Conservation (phyloP, 768 basidiomycete species). For the Podaxis mareebaensis region DNA sequence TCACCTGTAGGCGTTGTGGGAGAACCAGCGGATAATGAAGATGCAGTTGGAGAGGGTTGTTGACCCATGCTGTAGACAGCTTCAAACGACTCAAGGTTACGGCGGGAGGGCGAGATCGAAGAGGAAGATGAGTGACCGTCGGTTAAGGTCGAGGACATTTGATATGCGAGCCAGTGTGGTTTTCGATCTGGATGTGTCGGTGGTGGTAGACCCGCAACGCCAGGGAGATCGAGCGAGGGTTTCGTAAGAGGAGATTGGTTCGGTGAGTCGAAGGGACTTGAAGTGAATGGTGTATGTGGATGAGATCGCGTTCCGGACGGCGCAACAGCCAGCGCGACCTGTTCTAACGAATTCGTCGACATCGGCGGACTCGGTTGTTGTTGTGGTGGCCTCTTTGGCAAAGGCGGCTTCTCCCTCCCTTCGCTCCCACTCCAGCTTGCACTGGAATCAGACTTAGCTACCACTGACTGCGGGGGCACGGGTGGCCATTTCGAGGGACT, state of each 20-base stretch:
- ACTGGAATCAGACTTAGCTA: slow-evolving; percentile 8
- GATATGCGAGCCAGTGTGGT: slow-evolving; percentile 18
- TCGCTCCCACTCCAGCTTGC: slow-evolving; percentile 8
- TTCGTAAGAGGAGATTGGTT: background rate
- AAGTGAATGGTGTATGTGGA: slow-evolving; percentile 6
- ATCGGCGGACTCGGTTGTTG: slow-evolving; percentile 39
- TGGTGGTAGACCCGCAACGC: slow-evolving; percentile 25
- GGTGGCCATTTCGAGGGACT: slow-evolving; percentile 21
- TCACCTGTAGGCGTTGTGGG: slow-evolving; percentile 17
- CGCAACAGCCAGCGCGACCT: slow-evolving; percentile 42
- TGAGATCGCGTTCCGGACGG: slow-evolving; percentile 11
- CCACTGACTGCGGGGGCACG: background rate
- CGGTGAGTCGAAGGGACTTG: slow-evolving; percentile 25
- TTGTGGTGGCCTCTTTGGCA: slow-evolving; percentile 31
- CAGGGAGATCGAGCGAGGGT: background rate
- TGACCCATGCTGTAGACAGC: slow-evolving; percentile 20
- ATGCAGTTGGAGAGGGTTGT: background rate
- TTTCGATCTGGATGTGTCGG: slow-evolving; percentile 62
- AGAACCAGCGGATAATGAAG: slow-evolving; percentile 17
- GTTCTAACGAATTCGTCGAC: slow-evolving; percentile 46
- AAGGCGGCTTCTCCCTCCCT: slow-evolving; percentile 23
- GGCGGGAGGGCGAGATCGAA: background rate
- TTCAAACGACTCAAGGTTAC: slow-evolving; percentile 24
- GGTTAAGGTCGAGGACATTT: background rate
- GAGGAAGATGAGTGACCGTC: background rate